A percentile compares a stretch with the other conserved stretches of the same genome.
phyloP scores from a whole-genome alignment of 2,329 filamentous ascomycete genomes.

The Ascocoryne sarcoides region DNA sequence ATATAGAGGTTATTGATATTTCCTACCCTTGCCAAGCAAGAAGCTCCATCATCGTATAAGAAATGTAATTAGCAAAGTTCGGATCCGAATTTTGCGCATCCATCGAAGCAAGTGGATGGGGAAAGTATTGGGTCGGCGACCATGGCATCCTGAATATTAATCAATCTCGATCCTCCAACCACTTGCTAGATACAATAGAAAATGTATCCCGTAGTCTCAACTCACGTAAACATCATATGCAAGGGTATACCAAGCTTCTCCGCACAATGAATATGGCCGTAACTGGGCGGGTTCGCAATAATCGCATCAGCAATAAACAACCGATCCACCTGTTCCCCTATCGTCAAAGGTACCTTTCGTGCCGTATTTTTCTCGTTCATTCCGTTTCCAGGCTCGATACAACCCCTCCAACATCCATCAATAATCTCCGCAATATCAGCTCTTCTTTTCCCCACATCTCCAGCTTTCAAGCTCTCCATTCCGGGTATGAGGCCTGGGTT shows the following conservation, averaged over 20 bases:
- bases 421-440: slow-evolving; percentile 68
- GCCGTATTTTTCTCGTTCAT: slow-evolving; percentile 6
- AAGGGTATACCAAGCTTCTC: slow-evolving; percentile 68
- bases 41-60: slow-evolving; percentile 51
- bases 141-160: slow-evolving; percentile 19
- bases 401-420: slow-evolving; percentile 74
- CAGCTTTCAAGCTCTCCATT: slow-evolving; percentile 62
- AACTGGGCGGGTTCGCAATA: slow-evolving; percentile 72
- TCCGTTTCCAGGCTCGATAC: slow-evolving; percentile 68
- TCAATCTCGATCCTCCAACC: not conserved
- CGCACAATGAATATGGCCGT: slow-evolving; percentile 69
- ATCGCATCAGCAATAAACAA: slow-evolving; percentile 65
- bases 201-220: slow-evolving; percentile 76
- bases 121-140: slow-evolving; percentile 17
- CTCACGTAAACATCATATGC: slow-evolving; percentile 78
- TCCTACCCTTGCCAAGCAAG: slow-evolving; percentile 62
- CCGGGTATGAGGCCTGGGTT: slow-evolving; percentile 77
- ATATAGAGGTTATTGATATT: not conserved
- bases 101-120: slow-evolving; percentile 13
- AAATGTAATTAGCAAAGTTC: slow-evolving; percentile 49
- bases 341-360: not conserved
- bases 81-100: slow-evolving; percentile 39
- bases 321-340: slow-evolving; percentile 31
- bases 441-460: slow-evolving; percentile 64
- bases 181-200: slow-evolving; percentile 56